Evolutionary conservation across 2,329 filamentous ascomycete species (phyloP), one percentile per base, ranked within the genome.

Genomic region (Fusarium sarcochroum): DNA sequence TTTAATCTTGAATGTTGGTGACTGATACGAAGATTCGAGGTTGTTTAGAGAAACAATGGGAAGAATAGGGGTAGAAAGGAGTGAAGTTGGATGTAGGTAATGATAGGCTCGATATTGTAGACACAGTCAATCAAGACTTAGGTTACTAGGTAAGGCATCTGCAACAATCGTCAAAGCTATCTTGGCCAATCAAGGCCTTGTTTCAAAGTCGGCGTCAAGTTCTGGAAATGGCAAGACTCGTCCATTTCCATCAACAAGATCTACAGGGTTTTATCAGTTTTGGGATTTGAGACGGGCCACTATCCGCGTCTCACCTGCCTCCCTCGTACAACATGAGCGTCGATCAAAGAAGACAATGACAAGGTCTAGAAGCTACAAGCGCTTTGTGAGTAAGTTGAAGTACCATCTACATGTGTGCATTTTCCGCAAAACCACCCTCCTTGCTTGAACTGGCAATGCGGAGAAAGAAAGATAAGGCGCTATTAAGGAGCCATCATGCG

Each of bases 201-300:
- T 37, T 37, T 46, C 35, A 23, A 34, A 41, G 40, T 18, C 38
- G 64, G 64, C 53, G 45, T 65, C 64, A 40, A 49, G 45, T 57
- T 47, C 61, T 58, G 61, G 66, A 69, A 68, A 65, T 53, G 66
- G 66, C 49, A 69, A 66, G 55, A 67, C 48, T 30, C 18, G 34
- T 62, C 66, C 66, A 51, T 54, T 67, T 62, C 30, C 56, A 68
- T 58, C 66, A 50, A 38, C 47, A 41, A 27, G 66, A 69, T 69
- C 66, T 66, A 49, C 66, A 69, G 66, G 65, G 65, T 69, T 66
- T 50, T 69, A 18, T 61, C 65, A n/a, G 9, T 50, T 69, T 69
- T 66, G 23, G 58, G 53, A 30, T 35, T 37, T 21, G 17, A 42
- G 25, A 68, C 35, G 32, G 52, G 53, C 20, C 32, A 59, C 47